Conservation (phyloP, 352 stramenopile species). For the Phytophthora chlamydospora region DNA sequence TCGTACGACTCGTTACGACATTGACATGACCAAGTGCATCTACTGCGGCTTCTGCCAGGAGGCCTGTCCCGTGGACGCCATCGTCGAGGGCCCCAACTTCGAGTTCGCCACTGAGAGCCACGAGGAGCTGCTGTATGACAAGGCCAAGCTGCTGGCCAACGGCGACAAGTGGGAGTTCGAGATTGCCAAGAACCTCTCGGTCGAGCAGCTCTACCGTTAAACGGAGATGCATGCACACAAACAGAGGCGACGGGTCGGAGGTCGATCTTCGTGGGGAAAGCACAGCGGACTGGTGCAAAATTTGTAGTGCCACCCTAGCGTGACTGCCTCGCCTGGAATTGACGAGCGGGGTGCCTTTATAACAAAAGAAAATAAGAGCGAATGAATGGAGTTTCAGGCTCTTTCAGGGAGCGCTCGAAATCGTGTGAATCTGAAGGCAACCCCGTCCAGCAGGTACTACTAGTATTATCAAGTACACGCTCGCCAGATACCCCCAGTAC, state of each 20-base stretch:
- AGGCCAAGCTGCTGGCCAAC: constrained; percentile 99
- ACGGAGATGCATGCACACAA: constrained; percentile 5
- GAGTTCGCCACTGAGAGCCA: constrained; percentile 99
- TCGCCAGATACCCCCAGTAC: background rate
- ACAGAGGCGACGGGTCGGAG: constrained; percentile 1
- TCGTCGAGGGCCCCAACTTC: constrained; percentile 99
- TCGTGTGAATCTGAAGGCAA: background rate
- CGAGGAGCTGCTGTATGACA: constrained; percentile 99
- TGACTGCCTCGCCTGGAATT: constrained; percentile 6
- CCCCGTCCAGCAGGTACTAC: background rate
- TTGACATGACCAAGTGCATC: constrained; percentile 99
- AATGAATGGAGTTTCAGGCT: constrained; percentile 37
- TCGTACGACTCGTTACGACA: constrained; percentile 99
- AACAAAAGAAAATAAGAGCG: constrained; percentile 41
- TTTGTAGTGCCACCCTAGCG: constrained; percentile 13
- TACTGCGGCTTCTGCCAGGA: constrained; percentile 98
- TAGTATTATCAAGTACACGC: background rate
- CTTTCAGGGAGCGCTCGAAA: background rate
- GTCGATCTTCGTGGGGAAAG: constrained; percentile 1
- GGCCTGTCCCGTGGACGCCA: constrained; percentile 98
- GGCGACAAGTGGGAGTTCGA: constrained; percentile 99
- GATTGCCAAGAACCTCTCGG: constrained; percentile 99
- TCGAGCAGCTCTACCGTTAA: constrained; percentile 99
- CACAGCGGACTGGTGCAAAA: constrained; percentile 4
- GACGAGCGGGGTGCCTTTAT: constrained; percentile 29